Conservation (phyloP, 495 filamentous ascomycete species). For the Podospora australis region DNA sequence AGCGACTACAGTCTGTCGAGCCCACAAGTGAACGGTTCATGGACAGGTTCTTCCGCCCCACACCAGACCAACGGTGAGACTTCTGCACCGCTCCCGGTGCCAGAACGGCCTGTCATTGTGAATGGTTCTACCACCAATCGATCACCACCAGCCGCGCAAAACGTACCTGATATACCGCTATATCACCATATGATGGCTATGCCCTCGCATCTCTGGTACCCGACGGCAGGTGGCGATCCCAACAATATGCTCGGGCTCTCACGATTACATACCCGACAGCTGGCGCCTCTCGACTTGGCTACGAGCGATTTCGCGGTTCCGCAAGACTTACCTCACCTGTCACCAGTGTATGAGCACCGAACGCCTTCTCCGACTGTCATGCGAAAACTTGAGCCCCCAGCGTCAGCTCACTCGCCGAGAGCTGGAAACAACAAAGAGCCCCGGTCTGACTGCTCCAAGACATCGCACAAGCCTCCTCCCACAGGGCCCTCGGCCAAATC, state of each 20-base stretch:
- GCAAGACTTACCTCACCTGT: slow-evolving; percentile 42
- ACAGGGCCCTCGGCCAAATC: slow-evolving; percentile 16
- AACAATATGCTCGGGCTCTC: slow-evolving; percentile 20
- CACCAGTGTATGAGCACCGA: slow-evolving; percentile 49
- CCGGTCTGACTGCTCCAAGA: slow-evolving; percentile 11
- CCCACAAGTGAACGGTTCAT: too few species aligned
- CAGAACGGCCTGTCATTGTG: slow-evolving; percentile 42
- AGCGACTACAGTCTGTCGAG: too few species aligned
- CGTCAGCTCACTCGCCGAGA: slow-evolving; percentile 4
- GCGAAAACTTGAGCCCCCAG: slow-evolving; percentile 31
- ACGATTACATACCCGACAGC: slow-evolving; percentile 28
- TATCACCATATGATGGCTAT: slow-evolving; percentile 26
- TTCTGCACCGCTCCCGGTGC: slow-evolving; percentile 22
- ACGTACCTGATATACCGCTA: slow-evolving; percentile 21
- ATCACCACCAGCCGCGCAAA: slow-evolving; percentile 14
- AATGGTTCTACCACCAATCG: slow-evolving; percentile 38
- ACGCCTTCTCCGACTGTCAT: slow-evolving; percentile 43
- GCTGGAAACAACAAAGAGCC: slow-evolving; percentile 6
- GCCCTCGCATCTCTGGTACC: slow-evolving; percentile 20
- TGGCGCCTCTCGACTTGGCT: slow-evolving; percentile 43
- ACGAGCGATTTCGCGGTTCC: slow-evolving; percentile 26
- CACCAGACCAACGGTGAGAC: too few species aligned
- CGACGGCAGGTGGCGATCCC: slow-evolving; percentile 9
- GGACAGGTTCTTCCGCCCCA: too few species aligned
- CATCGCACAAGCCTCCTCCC: slow-evolving; percentile 18